A percentile compares a stretch with the other conserved stretches of the same genome.
Evolutionary conservation across 306 rosid species (phyloP).

Genomic region (Adenanthera pavonina): DNA sequence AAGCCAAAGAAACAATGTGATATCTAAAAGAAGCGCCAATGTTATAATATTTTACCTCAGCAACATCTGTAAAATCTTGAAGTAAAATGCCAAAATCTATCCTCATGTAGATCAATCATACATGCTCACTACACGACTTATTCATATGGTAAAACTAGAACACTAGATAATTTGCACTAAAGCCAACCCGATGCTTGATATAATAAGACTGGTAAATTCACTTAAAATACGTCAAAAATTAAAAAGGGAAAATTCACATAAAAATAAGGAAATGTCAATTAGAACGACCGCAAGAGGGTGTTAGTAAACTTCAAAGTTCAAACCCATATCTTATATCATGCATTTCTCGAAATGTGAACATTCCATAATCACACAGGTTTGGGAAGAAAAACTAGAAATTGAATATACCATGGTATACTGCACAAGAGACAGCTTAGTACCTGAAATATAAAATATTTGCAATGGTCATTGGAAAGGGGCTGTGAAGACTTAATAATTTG

Average conservation of each 20-base stretch:
- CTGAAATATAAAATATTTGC: constrained; percentile 87
- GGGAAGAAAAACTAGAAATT: constrained; percentile 29
- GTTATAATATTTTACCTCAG: not conserved
- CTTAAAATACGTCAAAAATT: constrained; percentile 5
- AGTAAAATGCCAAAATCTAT: not conserved
- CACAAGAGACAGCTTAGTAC: constrained; percentile 44
- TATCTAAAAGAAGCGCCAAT: not conserved
- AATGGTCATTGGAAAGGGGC: constrained; percentile 72
- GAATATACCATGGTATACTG: not conserved
- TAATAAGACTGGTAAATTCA: constrained; percentile 8
- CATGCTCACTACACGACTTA: not conserved
- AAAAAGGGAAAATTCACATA: constrained; percentile 17
- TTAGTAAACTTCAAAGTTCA: not conserved
- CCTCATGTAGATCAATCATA: not conserved
- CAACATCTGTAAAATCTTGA: constrained; percentile 14
- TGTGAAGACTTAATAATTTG: constrained; percentile 78
- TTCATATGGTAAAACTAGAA: constrained; percentile 14
- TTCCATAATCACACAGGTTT: constrained; percentile 1
- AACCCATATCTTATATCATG: not conserved
- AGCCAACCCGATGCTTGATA: not conserved
- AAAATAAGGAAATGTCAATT: constrained; percentile 15
- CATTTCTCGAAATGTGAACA: constrained; percentile 18
- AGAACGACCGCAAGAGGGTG: constrained; percentile 9
- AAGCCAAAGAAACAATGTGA: not conserved
- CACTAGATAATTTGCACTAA: constrained; percentile 3